Evolutionary conservation across 176 grass and related monocot genomes (phyloP).

Genomic region (Zoysia pacifica): DNA sequence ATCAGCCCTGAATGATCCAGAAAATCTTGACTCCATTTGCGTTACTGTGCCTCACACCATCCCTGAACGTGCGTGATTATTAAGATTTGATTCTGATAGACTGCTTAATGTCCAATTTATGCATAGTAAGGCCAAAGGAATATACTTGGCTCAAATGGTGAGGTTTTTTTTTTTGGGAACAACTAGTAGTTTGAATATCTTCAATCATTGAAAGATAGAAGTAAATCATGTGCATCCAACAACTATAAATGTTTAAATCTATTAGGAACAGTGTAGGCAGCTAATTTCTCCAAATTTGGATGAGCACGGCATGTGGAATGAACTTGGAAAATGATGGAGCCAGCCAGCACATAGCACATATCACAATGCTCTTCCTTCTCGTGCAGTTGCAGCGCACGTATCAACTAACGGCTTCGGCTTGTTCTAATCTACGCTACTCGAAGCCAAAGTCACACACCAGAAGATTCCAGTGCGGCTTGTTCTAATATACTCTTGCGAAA

Average conservation of each 20-base stretch:
- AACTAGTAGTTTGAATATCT: not conserved
- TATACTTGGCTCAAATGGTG: not conserved
- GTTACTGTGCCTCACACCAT: not conserved
- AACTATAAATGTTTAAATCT: not conserved
- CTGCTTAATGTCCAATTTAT: not conserved
- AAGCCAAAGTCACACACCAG: not conserved
- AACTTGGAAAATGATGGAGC: too few relatives aligned
- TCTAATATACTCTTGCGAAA: not conserved
- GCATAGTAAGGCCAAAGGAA: constrained; percentile 14
- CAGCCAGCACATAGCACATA: too few relatives aligned
- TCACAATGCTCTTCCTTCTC: too few relatives aligned
- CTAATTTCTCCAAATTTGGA: not conserved
- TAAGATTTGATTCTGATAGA: constrained; percentile 21
- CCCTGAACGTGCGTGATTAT: constrained; percentile 24
- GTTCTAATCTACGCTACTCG: too few relatives aligned
- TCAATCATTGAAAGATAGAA: constrained; percentile 10
- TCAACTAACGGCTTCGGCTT: too few relatives aligned
- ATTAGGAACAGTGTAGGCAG: not conserved
- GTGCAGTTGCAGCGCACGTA: too few relatives aligned
- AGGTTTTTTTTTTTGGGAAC: not conserved
- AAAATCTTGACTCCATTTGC: constrained; percentile 11
- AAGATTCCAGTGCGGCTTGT: not conserved
- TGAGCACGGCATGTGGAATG: not conserved
- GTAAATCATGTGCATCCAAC: constrained; percentile 1
- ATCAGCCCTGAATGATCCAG: constrained; percentile 18